Base-by-base conservation (phyloP, 495 filamentous ascomycete genomes). In the Lasiosphaeria ovina region DNA sequence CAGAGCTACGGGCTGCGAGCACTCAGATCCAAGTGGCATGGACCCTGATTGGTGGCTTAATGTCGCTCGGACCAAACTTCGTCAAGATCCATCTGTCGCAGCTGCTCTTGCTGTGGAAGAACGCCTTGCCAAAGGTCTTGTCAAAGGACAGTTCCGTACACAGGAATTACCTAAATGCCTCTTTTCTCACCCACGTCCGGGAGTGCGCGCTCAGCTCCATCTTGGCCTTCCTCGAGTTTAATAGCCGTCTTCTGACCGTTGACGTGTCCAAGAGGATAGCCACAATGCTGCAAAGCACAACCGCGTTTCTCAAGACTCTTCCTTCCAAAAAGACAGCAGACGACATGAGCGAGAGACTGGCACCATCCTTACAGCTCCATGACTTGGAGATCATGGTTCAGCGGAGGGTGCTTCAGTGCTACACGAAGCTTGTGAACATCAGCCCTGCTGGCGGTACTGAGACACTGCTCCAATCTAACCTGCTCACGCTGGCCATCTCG, bases 61-160 rank as follows among this genome's bases (percentile, higher is more conserved):
- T 98, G 95, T 90, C 93, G 6, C 80, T 98, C 3, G 94, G 94
- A 0, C 95, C 95, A 5, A 97, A 96, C 70, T 99, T 99, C 71
- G 93, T 98, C 73, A 99, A 99, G 74, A 98, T 97, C 45, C 94
- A 98, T 76, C 81, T 99, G 17, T 93, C 93, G 3, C 94, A 98
- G 72, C 77, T 99, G 50, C 86, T 98, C 55, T 75, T 98, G n/a
- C 80, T 99, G 11, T 99, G 94, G 94, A 97, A 96, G 72, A 98
- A 97, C 75, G 93, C 94, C 3, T 77, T 99, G 38, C 94, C 94
- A 4, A 96, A 92, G 66, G 93, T 95, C n/a, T 69, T 98, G 10
- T 85, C 89, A 32, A 94, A 90, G 73, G 93, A 97, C 61, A 93
- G 93, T 57, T 89, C 87, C 51, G 84, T 86, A 5, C 86, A 94